Evolutionary conservation across 352 stramenopile species (phyloP).

Genomic region (Pseudoperonospora humuli): DNA sequence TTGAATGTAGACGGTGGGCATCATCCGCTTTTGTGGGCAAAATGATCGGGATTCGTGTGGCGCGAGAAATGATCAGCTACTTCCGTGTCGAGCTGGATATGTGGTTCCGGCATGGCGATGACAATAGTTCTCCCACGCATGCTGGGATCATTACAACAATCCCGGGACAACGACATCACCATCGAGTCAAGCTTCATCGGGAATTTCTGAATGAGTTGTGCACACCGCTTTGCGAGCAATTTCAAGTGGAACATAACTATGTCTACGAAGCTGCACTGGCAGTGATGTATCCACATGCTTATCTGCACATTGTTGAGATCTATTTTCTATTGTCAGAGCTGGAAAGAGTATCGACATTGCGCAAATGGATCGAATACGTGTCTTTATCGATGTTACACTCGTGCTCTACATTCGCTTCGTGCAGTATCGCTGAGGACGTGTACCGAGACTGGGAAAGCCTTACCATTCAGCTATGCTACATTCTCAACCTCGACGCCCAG

Average conservation of each 20-base stretch:
- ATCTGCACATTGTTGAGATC: constrained; percentile 76
- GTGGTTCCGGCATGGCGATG: constrained; percentile 27
- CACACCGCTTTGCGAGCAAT: constrained; percentile 64
- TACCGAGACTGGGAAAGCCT: constrained; percentile 80
- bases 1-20: constrained; percentile 77
- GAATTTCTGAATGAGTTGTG: constrained; percentile 71
- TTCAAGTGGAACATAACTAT: constrained; percentile 72
- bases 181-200: constrained; percentile 37
- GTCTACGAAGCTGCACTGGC: constrained; percentile 69
- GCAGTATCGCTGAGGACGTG: constrained; percentile 61
- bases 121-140: constrained; percentile 8
- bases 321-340: constrained; percentile 73
- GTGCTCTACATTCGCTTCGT: constrained; percentile 70
- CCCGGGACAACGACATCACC: constrained; percentile 8
- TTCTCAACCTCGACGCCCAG: constrained; percentile 59
- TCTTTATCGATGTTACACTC: constrained; percentile 74
- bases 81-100: constrained; percentile 60
- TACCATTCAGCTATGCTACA: constrained; percentile 74
- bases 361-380: constrained; percentile 79
- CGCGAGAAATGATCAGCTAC: constrained; percentile 79
- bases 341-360: constrained; percentile 37
- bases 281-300: constrained; percentile 74
- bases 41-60: constrained; percentile 79
- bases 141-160: constrained; percentile 4
- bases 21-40: constrained; percentile 84